A percentile compares a stretch with the other conserved stretches of the same genome.
phyloP scores from a whole-genome alignment of 257 asterid species.

The Solanum virginianum region DNA sequence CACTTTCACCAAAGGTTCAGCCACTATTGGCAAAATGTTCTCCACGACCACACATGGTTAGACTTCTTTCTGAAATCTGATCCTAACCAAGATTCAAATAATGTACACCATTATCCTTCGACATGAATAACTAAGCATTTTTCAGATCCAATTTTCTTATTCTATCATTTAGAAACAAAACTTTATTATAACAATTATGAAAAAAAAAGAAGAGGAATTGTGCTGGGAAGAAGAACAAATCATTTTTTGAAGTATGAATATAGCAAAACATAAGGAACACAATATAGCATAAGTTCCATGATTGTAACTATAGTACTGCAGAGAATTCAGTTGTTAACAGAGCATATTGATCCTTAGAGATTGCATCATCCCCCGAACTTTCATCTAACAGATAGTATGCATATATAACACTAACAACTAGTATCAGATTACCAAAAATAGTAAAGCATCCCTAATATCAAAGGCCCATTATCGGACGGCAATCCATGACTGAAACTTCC shows the following conservation, averaged over 20 bases:
- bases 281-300: background rate
- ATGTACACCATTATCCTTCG: background rate
- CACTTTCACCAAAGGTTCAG: slow-evolving; percentile 28
- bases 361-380: background rate
- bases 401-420: background rate
- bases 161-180: background rate
- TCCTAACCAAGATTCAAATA: background rate
- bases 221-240: background rate
- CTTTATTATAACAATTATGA: background rate
- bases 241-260: background rate
- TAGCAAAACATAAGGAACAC: background rate
- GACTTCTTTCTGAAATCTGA: slow-evolving; percentile 17
- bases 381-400: background rate
- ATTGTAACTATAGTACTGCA: background rate
- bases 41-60: slow-evolving; percentile 21
- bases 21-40: slow-evolving; percentile 43
- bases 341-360: background rate
- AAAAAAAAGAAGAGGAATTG: background rate
- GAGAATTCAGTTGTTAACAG: background rate
- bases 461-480: background rate
- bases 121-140: background rate
- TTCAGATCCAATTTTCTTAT: background rate
- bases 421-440: background rate
- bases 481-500: background rate
- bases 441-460: background rate